A percentile compares a stretch with the other conserved stretches of the same genome.
Conservation (phyloP, 2,329 filamentous ascomycete genomes). For the Colletotrichum costaricense region DNA sequence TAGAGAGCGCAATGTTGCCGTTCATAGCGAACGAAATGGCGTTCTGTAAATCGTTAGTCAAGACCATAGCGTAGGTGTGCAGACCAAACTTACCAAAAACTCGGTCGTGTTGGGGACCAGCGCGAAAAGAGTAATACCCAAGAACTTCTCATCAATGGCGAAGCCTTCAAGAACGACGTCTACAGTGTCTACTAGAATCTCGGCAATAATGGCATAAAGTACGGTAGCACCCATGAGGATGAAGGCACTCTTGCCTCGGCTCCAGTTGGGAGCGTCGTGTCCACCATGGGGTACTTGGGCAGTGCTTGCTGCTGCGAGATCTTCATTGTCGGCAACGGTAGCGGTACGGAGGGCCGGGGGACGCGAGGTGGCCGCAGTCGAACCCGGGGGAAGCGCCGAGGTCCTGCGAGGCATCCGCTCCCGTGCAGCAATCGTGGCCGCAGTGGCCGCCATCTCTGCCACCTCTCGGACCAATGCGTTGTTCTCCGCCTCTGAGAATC, state of each 20-base stretch:
- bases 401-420: slow-evolving; percentile 64
- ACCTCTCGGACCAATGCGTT: slow-evolving; percentile 85
- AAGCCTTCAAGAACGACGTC: slow-evolving; percentile 94
- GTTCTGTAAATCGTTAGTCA: slow-evolving; percentile 67
- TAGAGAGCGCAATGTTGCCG: slow-evolving; percentile 96
- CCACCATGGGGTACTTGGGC: slow-evolving; percentile 70
- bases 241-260: slow-evolving; percentile 87
- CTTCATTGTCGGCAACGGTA: slow-evolving; percentile 59
- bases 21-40: slow-evolving; percentile 99
- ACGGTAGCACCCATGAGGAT: slow-evolving; percentile 91
- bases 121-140: slow-evolving; percentile 96
- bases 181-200: slow-evolving; percentile 96
- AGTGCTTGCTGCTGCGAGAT: slow-evolving; percentile 46
- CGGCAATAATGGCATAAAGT: slow-evolving; percentile 95
- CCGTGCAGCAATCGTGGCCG: slow-evolving; percentile 85
- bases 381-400: slow-evolving; percentile 45
- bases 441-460: slow-evolving; percentile 92
- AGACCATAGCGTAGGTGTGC: neutral
- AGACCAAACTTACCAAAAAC: slow-evolving; percentile 78
- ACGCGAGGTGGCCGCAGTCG: slow-evolving; percentile 53
- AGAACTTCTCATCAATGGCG: slow-evolving; percentile 95
- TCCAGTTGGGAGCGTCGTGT: slow-evolving; percentile 99
- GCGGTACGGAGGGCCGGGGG: slow-evolving; percentile 51
- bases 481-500: slow-evolving; percentile 86
- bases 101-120: slow-evolving; percentile 98